Conservation (phyloP, 257 asterid species). For the Sherardia arvensis region DNA sequence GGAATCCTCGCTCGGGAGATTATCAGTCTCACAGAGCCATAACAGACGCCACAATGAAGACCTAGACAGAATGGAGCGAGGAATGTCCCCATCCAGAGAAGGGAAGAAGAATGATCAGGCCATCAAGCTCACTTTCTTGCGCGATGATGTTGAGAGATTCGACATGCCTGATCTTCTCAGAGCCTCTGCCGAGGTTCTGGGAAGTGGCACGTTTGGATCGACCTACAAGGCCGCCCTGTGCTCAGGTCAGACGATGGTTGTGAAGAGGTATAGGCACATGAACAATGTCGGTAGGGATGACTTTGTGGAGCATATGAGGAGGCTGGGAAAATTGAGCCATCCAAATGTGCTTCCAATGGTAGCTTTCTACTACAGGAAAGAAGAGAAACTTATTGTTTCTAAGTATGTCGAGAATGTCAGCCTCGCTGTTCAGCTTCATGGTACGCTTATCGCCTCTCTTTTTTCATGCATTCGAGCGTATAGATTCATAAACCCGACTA, state of each 20-base stretch:
- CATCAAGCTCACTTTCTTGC: conserved; percentile 57
- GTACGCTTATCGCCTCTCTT: conserved; percentile 16
- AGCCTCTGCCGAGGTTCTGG: conserved; percentile 88
- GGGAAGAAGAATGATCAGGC: conserved; percentile 27
- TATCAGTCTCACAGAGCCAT: not conserved
- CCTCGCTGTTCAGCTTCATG: conserved; percentile 80
- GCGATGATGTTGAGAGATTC: conserved; percentile 38
- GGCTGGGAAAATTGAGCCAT: conserved; percentile 66
- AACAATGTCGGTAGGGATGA: conserved; percentile 61
- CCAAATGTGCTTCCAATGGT: conserved; percentile 59
- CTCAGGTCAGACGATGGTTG: conserved; percentile 46
- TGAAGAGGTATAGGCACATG: conserved; percentile 81
- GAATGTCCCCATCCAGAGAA: conserved; percentile 26
- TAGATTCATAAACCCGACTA: too few species aligned
- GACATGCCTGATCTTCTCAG: conserved; percentile 74
- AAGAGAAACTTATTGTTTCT: conserved; percentile 76
- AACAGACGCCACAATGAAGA: conserved; percentile 13
- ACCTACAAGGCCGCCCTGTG: conserved; percentile 66
- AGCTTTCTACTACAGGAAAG: conserved; percentile 78
- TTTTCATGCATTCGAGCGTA: too few species aligned
- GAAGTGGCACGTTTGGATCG: conserved; percentile 74
- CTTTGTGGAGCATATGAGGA: conserved; percentile 82
- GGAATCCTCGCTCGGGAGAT: conserved; percentile 6
- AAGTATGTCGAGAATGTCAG: conserved; percentile 48
- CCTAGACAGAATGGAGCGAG: conserved; percentile 46